Conservation (phyloP, 176 grass and related monocot genomes). For the Raddia guianensis region DNA sequence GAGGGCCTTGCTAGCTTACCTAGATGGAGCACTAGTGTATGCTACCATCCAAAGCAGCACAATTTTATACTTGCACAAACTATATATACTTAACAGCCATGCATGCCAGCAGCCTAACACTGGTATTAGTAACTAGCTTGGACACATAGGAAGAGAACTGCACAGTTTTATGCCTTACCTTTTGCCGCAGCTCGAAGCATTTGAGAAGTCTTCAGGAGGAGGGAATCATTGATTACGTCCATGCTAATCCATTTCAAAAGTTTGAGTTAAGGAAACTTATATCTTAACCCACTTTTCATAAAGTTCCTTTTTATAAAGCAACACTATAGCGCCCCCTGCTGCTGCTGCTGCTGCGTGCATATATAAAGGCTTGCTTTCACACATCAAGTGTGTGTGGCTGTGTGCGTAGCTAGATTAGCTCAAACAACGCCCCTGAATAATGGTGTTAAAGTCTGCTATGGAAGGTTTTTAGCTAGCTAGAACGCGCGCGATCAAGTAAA, state of each 20-base stretch:
- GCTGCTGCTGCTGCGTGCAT: too few species aligned
- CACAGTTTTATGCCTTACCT: neutral
- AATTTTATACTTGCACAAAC: neutral
- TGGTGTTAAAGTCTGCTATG: constrained; percentile 10
- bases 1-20: neutral
- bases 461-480: neutral
- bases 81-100: neutral
- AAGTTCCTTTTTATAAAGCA: constrained; percentile 33
- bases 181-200: neutral
- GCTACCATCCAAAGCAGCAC: constrained; percentile 1
- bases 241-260: constrained; percentile 18
- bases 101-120: too few species aligned
- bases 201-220: constrained; percentile 20
- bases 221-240: neutral
- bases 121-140: neutral
- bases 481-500: neutral
- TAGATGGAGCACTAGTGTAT: too few species aligned
- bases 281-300: constrained; percentile 23
- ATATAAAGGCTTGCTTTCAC: neutral
- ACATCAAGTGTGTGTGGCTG: neutral
- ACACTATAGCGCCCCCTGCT: neutral
- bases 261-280: neutral
- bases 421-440: constrained; percentile 39
- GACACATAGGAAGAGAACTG: neutral
- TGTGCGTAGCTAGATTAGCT: constrained; percentile 4